Conservation (phyloP, 371 early-diverging fungal species). For the Entomophthora muscae region DNA sequence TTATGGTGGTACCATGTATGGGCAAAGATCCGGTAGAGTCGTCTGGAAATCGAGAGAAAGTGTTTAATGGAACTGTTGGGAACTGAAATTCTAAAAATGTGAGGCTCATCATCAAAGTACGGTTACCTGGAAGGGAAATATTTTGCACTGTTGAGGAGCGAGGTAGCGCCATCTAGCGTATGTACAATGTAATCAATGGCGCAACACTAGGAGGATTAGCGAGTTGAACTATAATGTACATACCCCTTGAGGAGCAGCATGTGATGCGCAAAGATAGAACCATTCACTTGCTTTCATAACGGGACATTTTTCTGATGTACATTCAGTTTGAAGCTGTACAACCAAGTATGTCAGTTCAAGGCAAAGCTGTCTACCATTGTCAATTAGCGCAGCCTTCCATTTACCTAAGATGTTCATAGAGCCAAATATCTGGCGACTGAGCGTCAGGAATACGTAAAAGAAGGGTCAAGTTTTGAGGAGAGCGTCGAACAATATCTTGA, state of each 20-base stretch:
- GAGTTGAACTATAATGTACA: slow-evolving; percentile 6
- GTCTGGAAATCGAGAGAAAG: slow-evolving; percentile 68
- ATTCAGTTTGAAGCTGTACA: slow-evolving; percentile 53
- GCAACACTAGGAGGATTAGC: slow-evolving; percentile 38
- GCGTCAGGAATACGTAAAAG: slow-evolving; percentile 45
- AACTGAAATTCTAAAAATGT: slow-evolving; percentile 33
- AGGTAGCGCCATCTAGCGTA: slow-evolving; percentile 74
- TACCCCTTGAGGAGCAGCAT: slow-evolving; percentile 61
- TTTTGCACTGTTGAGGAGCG: slow-evolving; percentile 53
- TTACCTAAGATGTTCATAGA: slow-evolving; percentile 68
- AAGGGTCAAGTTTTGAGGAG: slow-evolving; percentile 30
- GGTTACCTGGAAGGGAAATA: slow-evolving; percentile 55
- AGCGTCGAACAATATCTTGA: slow-evolving; percentile 45
- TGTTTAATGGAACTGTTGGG: slow-evolving; percentile 59
- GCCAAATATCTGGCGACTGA: slow-evolving; percentile 60
- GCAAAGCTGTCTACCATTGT: slow-evolving; percentile 41
- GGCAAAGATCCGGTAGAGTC: slow-evolving; percentile 89
- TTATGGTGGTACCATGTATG: slow-evolving; percentile 87
- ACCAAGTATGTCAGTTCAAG: slow-evolving; percentile 63
- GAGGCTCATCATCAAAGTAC: slow-evolving; percentile 2
- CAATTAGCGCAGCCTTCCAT: background rate
- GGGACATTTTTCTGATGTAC: slow-evolving; percentile 60
- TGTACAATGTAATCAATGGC: slow-evolving; percentile 89
- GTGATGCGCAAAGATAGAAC: slow-evolving; percentile 86
- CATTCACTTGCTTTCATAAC: slow-evolving; percentile 89